phyloP scores from a whole-genome alignment of 805 yeast species.

The Myxozyma monticola region DNA sequence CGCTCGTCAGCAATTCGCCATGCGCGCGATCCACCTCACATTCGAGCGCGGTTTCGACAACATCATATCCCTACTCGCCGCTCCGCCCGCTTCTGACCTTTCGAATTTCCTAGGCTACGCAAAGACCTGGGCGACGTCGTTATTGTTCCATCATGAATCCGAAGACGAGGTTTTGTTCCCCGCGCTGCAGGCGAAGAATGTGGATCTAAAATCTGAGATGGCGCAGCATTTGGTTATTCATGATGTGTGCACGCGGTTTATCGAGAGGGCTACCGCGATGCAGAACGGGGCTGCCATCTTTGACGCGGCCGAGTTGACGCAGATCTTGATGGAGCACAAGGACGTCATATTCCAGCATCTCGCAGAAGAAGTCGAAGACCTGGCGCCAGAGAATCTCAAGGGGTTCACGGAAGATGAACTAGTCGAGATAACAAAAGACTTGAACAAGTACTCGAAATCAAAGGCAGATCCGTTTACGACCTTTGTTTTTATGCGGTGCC shows the following conservation, averaged over 20 bases:
- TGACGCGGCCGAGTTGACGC: conserved; percentile 3
- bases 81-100: conserved; percentile 8
- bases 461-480: conserved; percentile 7
- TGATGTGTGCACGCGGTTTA: neutral
- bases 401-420: conserved; percentile 7
- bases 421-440: neutral
- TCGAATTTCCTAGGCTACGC: conserved; percentile 18
- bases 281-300: conserved; percentile 3
- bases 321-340: conserved; percentile 4
- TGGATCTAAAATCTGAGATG: conserved; percentile 7
- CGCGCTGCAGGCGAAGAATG: conserved; percentile 1
- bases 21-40: conserved; percentile 13
- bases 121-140: conserved; percentile 7
- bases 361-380: conserved; percentile 13
- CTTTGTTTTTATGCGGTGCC: conserved; percentile 9
- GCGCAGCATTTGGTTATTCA: conserved; percentile 12
- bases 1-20: conserved; percentile 7
- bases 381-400: conserved; percentile 6
- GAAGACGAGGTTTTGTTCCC: conserved; percentile 20
- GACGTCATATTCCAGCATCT: conserved; percentile 10
- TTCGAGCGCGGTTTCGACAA: conserved; percentile 12
- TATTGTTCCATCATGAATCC: conserved; percentile 8
- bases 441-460: conserved; percentile 4
- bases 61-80: conserved; percentile 1
- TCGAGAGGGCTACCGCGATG: conserved; percentile 2